Evolutionary conservation across 192 early-diverging fungal genomes (phyloP).

Genomic region (Cetraspora pellucida): DNA sequence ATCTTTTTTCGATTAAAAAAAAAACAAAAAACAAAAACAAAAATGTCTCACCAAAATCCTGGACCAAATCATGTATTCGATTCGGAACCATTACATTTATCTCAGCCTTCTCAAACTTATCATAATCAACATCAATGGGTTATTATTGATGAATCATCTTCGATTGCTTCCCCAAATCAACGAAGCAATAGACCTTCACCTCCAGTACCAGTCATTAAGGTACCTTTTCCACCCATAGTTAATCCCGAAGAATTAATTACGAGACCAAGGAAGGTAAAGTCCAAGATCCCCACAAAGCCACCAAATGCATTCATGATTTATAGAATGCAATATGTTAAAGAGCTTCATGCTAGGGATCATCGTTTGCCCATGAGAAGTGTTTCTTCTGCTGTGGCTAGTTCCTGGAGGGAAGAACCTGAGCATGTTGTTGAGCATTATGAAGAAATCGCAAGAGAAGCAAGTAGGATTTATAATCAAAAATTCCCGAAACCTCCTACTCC

Average conservation of each 20-base stretch:
- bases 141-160: constrained; percentile 19
- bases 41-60: neutral
- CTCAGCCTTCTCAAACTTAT: neutral
- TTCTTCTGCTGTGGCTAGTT: neutral
- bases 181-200: neutral
- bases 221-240: constrained; percentile 19
- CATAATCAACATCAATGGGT: constrained; percentile 14
- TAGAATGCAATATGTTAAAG: constrained; percentile 23
- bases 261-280: constrained; percentile 15
- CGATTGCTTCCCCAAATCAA: constrained; percentile 13
- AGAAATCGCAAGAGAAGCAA: constrained; percentile 9
- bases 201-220: constrained; percentile 7
- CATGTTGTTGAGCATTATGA: constrained; percentile 19
- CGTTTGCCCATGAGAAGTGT: constrained; percentile 19
- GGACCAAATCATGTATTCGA: neutral
- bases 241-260: constrained; percentile 21
- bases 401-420: constrained; percentile 24
- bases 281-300: constrained; percentile 12
- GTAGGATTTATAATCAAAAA: constrained; percentile 26
- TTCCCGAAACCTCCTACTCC: constrained; percentile 4
- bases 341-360: constrained; percentile 20
- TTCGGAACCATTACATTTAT: neutral
- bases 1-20: no score
- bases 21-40: neutral
- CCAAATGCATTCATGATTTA: constrained; percentile 29